Conservation (phyloP, 139 green algal species). For the Protoeuglena noctilucae region DNA sequence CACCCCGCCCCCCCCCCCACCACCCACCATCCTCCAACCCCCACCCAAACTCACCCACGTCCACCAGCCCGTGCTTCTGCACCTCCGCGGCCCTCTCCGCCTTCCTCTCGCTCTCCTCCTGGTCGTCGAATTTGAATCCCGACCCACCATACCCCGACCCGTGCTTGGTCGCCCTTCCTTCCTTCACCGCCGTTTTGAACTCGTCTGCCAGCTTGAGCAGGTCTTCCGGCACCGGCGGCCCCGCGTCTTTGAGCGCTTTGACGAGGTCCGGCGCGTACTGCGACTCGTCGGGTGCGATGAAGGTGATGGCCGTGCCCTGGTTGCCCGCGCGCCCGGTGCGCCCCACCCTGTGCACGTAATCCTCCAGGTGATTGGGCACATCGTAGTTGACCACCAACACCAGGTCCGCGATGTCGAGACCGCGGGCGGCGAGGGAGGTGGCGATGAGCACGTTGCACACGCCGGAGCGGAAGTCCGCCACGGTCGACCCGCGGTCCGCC, state of each 20-base stretch:
- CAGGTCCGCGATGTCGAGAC: constrained; percentile 87
- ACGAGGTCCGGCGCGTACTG: constrained; percentile 84
- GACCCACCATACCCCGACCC: constrained; percentile 75
- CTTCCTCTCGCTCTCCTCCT: too few relatives aligned
- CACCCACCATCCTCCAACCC: too few relatives aligned
- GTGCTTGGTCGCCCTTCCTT: constrained; percentile 50
- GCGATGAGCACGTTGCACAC: constrained; percentile 74
- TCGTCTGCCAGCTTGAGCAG: constrained; percentile 50
- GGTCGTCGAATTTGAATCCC: constrained; percentile 90
- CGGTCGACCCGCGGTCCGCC: constrained; percentile 29
- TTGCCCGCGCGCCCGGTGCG: constrained; percentile 63
- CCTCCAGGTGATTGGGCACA: constrained; percentile 90
- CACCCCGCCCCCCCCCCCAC: too few relatives aligned
- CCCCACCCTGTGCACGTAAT: constrained; percentile 93
- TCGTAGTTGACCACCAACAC: constrained; percentile 96
- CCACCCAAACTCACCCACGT: too few relatives aligned
- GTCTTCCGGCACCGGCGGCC: constrained; percentile 50
- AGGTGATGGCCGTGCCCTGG: constrained; percentile 89
- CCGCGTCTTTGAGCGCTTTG: constrained; percentile 72
- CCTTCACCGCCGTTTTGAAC: constrained; percentile 61
- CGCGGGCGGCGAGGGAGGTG: constrained; percentile 66
- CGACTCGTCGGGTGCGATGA: constrained; percentile 78
- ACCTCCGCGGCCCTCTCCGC: too few relatives aligned
- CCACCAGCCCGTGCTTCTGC: too few relatives aligned
- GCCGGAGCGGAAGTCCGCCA: constrained; percentile 84